phyloP scores from a whole-genome alignment of 1,284 basidiomycete species.

The Boletellus dicymbophilus region DNA sequence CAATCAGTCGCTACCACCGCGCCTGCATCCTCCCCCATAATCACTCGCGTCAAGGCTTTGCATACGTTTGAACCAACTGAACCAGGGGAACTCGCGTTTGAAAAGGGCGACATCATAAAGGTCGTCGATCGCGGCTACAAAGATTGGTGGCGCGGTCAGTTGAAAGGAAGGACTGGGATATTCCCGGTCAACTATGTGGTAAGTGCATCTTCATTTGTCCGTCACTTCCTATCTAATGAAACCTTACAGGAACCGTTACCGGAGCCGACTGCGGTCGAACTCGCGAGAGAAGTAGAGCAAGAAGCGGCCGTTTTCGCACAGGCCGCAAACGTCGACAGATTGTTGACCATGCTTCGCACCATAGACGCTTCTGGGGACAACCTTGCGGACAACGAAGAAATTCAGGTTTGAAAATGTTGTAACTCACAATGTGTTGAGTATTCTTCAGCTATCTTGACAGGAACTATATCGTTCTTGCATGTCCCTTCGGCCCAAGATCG shows the following conservation, averaged over 20 bases:
- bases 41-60: constrained; percentile 87
- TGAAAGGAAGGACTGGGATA: constrained; percentile 92
- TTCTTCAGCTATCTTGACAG: constrained; percentile 36
- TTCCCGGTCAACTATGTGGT: constrained; percentile 99
- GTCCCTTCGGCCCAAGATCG: constrained; percentile 90
- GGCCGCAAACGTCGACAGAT: constrained; percentile 84
- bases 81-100: constrained; percentile 90
- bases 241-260: constrained; percentile 78
- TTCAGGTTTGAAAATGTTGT: constrained; percentile 59
- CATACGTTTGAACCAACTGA: constrained; percentile 92
- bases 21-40: constrained; percentile 40
- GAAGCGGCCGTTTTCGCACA: constrained; percentile 88
- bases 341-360: constrained; percentile 79
- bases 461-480: constrained; percentile 92
- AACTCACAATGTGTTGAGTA: not conserved
- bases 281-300: constrained; percentile 85
- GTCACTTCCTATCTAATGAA: constrained; percentile 5
- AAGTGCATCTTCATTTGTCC: constrained; percentile 30
- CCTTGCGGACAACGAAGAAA: constrained; percentile 92
- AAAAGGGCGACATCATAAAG: constrained; percentile 94
- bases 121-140: constrained; percentile 95
- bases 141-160: constrained; percentile 98
- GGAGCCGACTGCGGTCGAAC: constrained; percentile 78
- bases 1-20: constrained; percentile 15
- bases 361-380: constrained; percentile 83